Evolutionary conservation across 768 basidiomycete genomes (phyloP).

Genomic region (Tylopilus subfusipes): DNA sequence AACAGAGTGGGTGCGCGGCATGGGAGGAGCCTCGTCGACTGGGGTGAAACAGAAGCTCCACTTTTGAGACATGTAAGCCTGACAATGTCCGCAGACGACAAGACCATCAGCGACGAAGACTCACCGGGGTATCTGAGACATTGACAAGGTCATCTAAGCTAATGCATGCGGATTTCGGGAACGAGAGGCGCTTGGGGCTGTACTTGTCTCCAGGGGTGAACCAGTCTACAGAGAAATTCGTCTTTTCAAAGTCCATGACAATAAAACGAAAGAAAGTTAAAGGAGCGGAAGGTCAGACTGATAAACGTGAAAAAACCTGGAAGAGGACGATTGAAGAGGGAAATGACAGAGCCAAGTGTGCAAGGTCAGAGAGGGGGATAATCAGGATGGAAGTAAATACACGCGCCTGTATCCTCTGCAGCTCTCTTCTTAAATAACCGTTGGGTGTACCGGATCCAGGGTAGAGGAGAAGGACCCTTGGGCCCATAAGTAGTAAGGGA

Average conservation of each 20-base stretch:
- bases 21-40: conserved; percentile 6
- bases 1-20: conserved; percentile 15
- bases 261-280: conserved; percentile 2
- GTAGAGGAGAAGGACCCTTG: conserved; percentile 14
- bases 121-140: conserved; percentile 26
- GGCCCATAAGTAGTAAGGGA: conserved; percentile 7
- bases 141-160: conserved; percentile 28
- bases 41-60: conserved; percentile 23
- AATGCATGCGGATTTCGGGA: conserved; percentile 33
- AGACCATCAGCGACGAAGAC: neutral
- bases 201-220: conserved; percentile 29
- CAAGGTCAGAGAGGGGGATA: conserved; percentile 2
- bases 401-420: neutral
- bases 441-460: conserved; percentile 13
- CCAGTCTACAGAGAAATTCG: conserved; percentile 31
- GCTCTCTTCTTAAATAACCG: conserved; percentile 16
- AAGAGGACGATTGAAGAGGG: neutral
- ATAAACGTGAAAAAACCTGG: neutral
- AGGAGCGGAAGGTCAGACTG: conserved; percentile 6
- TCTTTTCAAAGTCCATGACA: conserved; percentile 33
- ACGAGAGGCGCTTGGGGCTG: conserved; percentile 28
- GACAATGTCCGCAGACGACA: neutral
- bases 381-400: conserved; percentile 1
- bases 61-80: conserved; percentile 16
- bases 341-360: neutral